Percentiles rank a stretch among this genome's conserved stretches.
These are phyloP conservation scores for Salvia splendens DNA, from an alignment of 257 asterid genomes.

Conservation along the genomic window DNA sequence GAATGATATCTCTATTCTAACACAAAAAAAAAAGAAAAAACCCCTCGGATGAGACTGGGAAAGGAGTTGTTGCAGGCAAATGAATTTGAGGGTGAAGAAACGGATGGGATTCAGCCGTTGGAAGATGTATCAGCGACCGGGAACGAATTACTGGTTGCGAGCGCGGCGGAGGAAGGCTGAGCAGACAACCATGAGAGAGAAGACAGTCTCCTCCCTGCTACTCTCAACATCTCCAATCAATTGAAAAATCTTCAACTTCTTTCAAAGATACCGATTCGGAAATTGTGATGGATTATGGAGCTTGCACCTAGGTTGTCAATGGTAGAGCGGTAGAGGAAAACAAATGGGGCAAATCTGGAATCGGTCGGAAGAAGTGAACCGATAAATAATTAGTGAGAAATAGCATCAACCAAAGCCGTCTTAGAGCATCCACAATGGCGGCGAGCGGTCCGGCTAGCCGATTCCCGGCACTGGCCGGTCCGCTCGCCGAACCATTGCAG, in stretches of 20 bases:
- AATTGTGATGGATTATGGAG: slow-evolving; percentile 29
- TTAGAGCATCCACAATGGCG: no score
- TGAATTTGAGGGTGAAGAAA: slow-evolving; percentile 34
- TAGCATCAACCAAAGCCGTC: slow-evolving; percentile 51
- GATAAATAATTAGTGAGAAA: no score
- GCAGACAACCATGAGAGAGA: slow-evolving; percentile 53
- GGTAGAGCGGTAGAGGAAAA: slow-evolving; percentile 7
- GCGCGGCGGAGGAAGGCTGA: slow-evolving; percentile 46
- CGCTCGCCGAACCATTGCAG: no score
- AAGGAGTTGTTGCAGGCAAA: slow-evolving; percentile 27
- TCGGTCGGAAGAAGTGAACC: no score
- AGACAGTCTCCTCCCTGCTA: slow-evolving; percentile 69
- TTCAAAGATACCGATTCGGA: neutral
- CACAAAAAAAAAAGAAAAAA: neutral
- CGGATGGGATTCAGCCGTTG: slow-evolving; percentile 35
- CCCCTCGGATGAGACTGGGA: slow-evolving; percentile 54
- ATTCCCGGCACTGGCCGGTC: no score
- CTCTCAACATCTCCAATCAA: slow-evolving; percentile 53
- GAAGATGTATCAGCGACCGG: slow-evolving; percentile 43
- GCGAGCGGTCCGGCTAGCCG: no score
- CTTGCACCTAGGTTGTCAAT: slow-evolving; percentile 33
- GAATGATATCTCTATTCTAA: no score
- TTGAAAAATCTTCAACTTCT: neutral
- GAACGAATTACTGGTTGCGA: slow-evolving; percentile 39
- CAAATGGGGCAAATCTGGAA: neutral